Percentiles rank a stretch among this genome's conserved stretches.
phyloP scores from a whole-genome alignment of 305 asterid species.

The Nicotiana rustica region DNA sequence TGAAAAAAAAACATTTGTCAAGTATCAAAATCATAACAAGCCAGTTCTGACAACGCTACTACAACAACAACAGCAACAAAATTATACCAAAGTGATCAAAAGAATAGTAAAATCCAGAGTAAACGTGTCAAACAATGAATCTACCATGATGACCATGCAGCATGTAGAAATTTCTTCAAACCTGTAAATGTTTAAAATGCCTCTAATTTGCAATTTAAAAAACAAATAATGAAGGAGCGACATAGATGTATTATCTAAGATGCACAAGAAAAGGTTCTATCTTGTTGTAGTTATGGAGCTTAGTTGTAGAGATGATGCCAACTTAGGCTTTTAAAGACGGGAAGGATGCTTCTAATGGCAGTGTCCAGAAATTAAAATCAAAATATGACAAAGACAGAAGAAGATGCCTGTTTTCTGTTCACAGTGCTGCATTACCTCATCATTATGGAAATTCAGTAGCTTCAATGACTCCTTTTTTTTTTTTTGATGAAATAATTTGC shows the following conservation, averaged over 20 bases:
- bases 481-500: too few species aligned
- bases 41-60: not conserved
- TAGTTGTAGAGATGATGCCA: not conserved
- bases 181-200: not conserved
- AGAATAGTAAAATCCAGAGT: slow-evolving; percentile 16
- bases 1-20: not conserved
- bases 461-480: not conserved
- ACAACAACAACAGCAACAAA: too few species aligned
- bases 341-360: slow-evolving; percentile 5
- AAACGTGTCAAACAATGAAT: too few species aligned
- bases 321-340: not conserved
- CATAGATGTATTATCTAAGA: not conserved
- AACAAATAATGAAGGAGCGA: slow-evolving; percentile 21
- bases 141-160: too few species aligned
- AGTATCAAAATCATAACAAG: not conserved
- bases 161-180: not conserved
- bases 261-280: not conserved
- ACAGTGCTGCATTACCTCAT: not conserved
- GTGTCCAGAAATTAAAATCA: not conserved
- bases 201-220: not conserved
- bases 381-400: not conserved
- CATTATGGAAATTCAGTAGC: not conserved
- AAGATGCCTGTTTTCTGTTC: not conserved
- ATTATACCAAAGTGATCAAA: not conserved
- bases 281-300: not conserved